Evolutionary conservation across 2,329 filamentous ascomycete species (phyloP).

Genomic region (Exophiala xenobiotica): DNA sequence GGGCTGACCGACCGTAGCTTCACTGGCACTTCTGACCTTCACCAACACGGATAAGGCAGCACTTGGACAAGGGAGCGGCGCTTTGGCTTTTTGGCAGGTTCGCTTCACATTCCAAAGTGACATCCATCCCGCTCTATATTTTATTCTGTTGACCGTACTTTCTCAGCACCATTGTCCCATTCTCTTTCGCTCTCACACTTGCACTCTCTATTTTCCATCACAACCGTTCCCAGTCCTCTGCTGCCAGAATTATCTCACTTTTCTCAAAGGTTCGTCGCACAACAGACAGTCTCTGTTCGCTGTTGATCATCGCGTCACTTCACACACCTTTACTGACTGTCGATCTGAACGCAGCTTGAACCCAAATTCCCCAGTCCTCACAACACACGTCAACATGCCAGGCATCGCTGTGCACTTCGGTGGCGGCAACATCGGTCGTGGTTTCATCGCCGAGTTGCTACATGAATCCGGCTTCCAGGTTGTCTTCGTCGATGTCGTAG

Average conservation of each 20-base stretch:
- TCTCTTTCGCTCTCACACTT: no score
- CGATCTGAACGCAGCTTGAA: background rate
- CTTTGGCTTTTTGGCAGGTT: background rate
- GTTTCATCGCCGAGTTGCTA: constrained; percentile 87
- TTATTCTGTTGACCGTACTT: constrained; percentile 12
- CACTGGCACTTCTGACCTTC: background rate
- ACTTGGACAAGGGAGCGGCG: no score
- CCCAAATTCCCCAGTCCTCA: background rate
- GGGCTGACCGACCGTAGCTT: background rate
- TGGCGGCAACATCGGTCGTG: constrained; percentile 81
- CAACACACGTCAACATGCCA: constrained; percentile 18
- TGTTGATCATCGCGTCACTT: background rate
- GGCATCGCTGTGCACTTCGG: constrained; percentile 78
- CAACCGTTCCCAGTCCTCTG: no score
- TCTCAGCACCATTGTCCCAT: constrained; percentile 1
- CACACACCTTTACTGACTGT: background rate
- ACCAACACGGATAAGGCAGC: no score
- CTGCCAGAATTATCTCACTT: no score
- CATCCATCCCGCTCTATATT: constrained; percentile 2
- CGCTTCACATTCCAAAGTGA: background rate
- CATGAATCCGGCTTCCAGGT: constrained; percentile 95
- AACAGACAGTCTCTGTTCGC: background rate
- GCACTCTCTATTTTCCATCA: no score
- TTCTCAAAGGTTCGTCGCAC: no score
- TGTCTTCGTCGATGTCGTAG: constrained; percentile 92